Conservation (phyloP, 1,284 basidiomycete species). For the Apiotrichum laibachii region DNA sequence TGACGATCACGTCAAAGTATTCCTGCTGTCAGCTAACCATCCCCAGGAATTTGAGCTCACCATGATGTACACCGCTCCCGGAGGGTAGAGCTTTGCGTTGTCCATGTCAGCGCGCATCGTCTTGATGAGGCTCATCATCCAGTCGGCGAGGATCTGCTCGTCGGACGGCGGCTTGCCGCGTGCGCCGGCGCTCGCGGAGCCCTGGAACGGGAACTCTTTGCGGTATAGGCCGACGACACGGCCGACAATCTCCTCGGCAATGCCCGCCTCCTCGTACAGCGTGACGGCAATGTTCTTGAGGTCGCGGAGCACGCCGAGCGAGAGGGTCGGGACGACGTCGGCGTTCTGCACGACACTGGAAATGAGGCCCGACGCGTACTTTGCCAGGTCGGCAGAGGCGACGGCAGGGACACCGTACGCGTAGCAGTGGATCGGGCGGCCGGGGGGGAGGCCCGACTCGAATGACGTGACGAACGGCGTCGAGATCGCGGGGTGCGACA, state of each 20-base stretch:
- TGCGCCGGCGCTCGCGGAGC: neutral
- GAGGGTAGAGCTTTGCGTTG: conserved; percentile 52
- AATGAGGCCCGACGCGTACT: conserved; percentile 53
- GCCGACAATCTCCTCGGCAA: conserved; percentile 55
- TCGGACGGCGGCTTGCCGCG: conserved; percentile 15
- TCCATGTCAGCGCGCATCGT: conserved; percentile 53
- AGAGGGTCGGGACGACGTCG: conserved; percentile 47
- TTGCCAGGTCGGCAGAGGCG: conserved; percentile 52
- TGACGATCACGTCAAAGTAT: conserved; percentile 51
- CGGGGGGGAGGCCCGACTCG: conserved; percentile 53
- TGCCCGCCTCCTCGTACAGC: conserved; percentile 50
- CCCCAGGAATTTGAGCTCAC: conserved; percentile 14
- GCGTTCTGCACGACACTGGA: conserved; percentile 53
- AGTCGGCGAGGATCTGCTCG: conserved; percentile 42
- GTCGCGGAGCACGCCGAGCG: conserved; percentile 54
- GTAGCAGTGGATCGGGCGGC: conserved; percentile 55
- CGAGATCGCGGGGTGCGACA: conserved; percentile 45
- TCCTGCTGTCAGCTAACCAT: conserved; percentile 33
- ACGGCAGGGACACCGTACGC: conserved; percentile 53
- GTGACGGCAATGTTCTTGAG: conserved; percentile 54
- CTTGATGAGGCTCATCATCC: conserved; percentile 51
- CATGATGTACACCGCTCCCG: conserved; percentile 46
- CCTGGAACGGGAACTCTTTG: conserved; percentile 25
- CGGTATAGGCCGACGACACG: conserved; percentile 47
- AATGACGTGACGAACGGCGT: conserved; percentile 55